Base-by-base conservation (phyloP, 2,329 filamentous ascomycete species). In the Aspergillus carbonarius region DNA sequence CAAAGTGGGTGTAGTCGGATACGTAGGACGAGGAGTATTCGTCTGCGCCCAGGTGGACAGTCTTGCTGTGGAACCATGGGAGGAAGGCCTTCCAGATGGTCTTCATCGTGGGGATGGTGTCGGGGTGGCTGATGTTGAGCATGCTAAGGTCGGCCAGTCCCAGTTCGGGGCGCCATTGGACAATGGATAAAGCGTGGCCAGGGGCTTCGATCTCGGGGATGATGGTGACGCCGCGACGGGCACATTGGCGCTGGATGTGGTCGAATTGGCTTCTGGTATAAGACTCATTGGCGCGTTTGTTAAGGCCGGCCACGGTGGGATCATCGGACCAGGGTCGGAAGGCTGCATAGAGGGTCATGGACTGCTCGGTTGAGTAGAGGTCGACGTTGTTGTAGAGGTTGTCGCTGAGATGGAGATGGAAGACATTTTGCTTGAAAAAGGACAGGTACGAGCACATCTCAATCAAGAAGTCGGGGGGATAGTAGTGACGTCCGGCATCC, bases 161-260 rank as follows among this genome's bases (percentile, higher is more conserved):
- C 6, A 85, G 68, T 58, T 84, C 76, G 0, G 82, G 82, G 58
- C 81, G 82, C 83, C 83, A 85, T 61, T 85, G 81, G 5, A 79
- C 78, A 39, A 85, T 81, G 7, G 79, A 78, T 1, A 85, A 68
- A 0, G 82, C 78, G 58, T 86, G 83, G 0, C 83, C 83, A 0
- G 83, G 83, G 0, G 82, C 76, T 66, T 86, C 83, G 27, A 85
- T 82, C 66, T 85, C 83, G 0, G 83, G 83, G 7, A 85, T 73
- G 9, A 86, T 71, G 2, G 83, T 84, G 2, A 86, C 81, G 3
- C 83, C 83, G 9, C 82, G 75, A 0, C 74, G 69, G 0, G 78
- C 82, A 58, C 83, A 85, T 35, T 73, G 68, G 0, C 66, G 64
- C 60, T 85, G 82, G 8, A 86, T 76, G 0, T 75, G 65, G 8